phyloP scores from a whole-genome alignment of 2,329 filamentous ascomycete species.

The Tolypocladium album region DNA sequence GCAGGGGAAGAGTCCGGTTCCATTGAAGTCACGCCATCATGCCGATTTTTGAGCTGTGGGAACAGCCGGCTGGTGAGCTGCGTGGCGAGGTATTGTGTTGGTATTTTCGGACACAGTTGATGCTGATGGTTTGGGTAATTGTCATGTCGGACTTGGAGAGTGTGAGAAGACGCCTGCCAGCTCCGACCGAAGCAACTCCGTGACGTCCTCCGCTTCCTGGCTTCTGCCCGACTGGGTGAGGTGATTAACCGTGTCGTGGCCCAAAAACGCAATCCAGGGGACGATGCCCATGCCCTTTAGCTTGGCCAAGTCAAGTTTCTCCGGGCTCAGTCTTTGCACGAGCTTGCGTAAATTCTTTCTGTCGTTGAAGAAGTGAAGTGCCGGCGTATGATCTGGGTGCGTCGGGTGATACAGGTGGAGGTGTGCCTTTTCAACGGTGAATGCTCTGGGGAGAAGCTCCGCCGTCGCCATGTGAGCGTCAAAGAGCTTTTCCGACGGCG shows the following conservation, averaged over 20 bases:
- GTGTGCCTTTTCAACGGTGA: slow-evolving; percentile 39
- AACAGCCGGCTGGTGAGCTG: not conserved
- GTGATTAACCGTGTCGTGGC: slow-evolving; percentile 35
- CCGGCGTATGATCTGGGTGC: slow-evolving; percentile 33
- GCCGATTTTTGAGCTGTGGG: not conserved
- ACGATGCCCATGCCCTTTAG: slow-evolving; percentile 19
- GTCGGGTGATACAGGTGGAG: slow-evolving; percentile 44
- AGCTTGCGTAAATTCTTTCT: slow-evolving; percentile 17
- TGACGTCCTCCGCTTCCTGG: slow-evolving; percentile 29
- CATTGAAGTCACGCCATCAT: not conserved
- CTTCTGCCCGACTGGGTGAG: slow-evolving; percentile 28
- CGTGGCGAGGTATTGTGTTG: not conserved
- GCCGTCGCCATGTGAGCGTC: slow-evolving; percentile 41
- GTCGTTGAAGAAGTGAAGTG: slow-evolving; percentile 33
- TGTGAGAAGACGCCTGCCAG: slow-evolving; percentile 18
- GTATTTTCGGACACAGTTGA: not conserved
- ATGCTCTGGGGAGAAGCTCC: slow-evolving; percentile 22
- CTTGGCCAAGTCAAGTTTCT: slow-evolving; percentile 15
- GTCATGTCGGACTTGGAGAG: slow-evolving; percentile 12
- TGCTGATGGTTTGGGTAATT: not conserved
- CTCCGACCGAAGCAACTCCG: slow-evolving; percentile 24
- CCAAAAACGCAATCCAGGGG: slow-evolving; percentile 28
- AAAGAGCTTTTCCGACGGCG: slow-evolving; percentile 37
- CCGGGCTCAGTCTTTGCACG: slow-evolving; percentile 11
- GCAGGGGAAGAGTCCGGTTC: not conserved